Base-by-base conservation (phyloP, 148 eudicot species). In the Rhododendron williamsianum region DNA sequence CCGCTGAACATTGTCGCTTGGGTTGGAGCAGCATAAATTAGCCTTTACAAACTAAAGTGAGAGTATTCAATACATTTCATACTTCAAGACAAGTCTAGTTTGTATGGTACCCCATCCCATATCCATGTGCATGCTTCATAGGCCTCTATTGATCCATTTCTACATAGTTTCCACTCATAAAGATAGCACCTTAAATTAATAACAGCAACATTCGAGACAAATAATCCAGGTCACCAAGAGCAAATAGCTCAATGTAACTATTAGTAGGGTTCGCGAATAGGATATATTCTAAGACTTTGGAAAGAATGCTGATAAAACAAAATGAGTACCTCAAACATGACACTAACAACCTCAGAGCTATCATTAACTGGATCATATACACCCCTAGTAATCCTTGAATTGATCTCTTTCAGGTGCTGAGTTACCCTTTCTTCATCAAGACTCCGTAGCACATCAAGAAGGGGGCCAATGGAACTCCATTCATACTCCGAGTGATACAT, bases 371-470 rank as follows among this genome's bases (percentile, higher is more conserved):
- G 89, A 90, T 97, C 88, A 91, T 94, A 92, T 73, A 88, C 89
- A 76, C 98, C 93, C 77, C 51, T 82, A 78, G 84, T 85, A 81
- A 96, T 90, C 84, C 88, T 92, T 78, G 89, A 85, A 85, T 97
- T 97, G 45, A 93, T 90, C 86, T 93, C 95, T 92, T 92, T 92
- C 77, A 97, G 83, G 87, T 95, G 95, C 74, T 86, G 84, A 83
- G 92, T 90, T 46, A 97, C 89, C 87, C 99, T 91, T 85, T 95
- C 98, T 92, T 97, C 99, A 82, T 97, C 99, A 84, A 97, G 96
- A 56, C 82, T 88, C 76, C 78, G 92, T 83, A 96, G 85, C 84
- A 95, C 95, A 85, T 86, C 87, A 84, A 96, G 94, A 69, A 96
- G 96, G 19, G 98, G 97, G 78, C 96, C 90, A 25, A 96, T 87